phyloP scores from a whole-genome alignment of 495 filamentous ascomycete genomes.

The Trypethelium eluteriae region DNA sequence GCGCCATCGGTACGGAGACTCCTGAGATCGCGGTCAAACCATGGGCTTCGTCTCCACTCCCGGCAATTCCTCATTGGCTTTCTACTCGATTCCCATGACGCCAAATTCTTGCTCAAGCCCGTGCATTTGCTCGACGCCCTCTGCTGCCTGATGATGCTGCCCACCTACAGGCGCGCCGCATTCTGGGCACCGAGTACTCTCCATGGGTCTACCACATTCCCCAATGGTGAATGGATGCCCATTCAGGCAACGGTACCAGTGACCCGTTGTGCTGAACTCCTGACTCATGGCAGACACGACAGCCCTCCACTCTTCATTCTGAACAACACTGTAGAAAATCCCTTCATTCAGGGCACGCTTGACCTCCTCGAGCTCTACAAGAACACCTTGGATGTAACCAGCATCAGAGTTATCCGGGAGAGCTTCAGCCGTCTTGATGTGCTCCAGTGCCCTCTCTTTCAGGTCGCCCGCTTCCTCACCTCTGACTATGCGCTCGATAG shows the following conservation, averaged over 20 bases:
- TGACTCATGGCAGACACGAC: constrained; percentile 31
- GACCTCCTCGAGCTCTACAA: constrained; percentile 28
- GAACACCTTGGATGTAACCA: constrained; percentile 31
- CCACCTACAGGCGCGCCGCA: constrained; percentile 58
- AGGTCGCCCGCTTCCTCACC: constrained; percentile 10
- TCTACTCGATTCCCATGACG: constrained; percentile 13
- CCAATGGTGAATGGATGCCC: constrained; percentile 66
- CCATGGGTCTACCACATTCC: constrained; percentile 65
- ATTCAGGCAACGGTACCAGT: constrained; percentile 61
- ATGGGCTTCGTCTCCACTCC: background rate
- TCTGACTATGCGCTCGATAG: constrained; percentile 30
- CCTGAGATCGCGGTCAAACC: too few species aligned
- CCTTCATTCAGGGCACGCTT: constrained; percentile 31
- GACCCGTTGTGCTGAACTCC: constrained; percentile 29
- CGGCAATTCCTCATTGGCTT: background rate
- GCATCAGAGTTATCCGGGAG: background rate
- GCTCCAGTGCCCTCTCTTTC: constrained; percentile 17
- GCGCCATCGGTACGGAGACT: too few species aligned
- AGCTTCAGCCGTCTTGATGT: constrained; percentile 27
- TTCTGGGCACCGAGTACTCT: constrained; percentile 56
- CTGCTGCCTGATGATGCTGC: constrained; percentile 42
- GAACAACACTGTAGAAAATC: constrained; percentile 41
- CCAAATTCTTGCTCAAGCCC: constrained; percentile 45
- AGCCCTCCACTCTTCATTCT: constrained; percentile 41
- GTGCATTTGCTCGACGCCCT: constrained; percentile 44